Base-by-base conservation (phyloP, 2,329 filamentous ascomycete species). In the Monosporascus ibericus region DNA sequence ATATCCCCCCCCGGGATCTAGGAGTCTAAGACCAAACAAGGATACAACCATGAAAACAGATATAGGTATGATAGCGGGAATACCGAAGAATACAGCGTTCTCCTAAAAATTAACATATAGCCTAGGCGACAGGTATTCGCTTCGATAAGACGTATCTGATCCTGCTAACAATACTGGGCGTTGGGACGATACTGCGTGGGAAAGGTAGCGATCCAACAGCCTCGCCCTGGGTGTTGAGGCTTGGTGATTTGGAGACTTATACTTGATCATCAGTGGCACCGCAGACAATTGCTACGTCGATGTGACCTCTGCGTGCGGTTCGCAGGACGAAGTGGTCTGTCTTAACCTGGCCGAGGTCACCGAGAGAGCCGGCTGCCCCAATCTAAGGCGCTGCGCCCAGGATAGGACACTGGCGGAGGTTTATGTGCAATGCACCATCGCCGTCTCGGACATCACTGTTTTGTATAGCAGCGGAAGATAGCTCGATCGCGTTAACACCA, bases 221-320 rank as follows among this genome's bases (percentile, higher is more conserved):
- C 48, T 8, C 42, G 27, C 14, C 24, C 48, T 27, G 8, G 7
- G 17, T 25, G 2, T 18, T 38, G 30, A 34, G 30, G 30, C 30
- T 34, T 34, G 30, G 30, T 48, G n/a, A 22, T 30, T 11, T 48
- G 15, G 20, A 47, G 27, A 44, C 7, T 27, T 46, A 44, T 18
- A 38, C 44, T 15, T 11, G 49, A 11, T 5, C 8, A 39, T 46
- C 18, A 48, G 38, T 38, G 46, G 27, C 24, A 40, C 49, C n/a
- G 42, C 36, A 20, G 47, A 49, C 25, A 25, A 47, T 22, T 54
- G 46, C 34, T 51, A 54, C 17, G 40, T 47, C 34, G 49, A 54
- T 42, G 40, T 36, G 11, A 22, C 39, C 6, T 54, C 49, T 9
- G 40, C 15, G 2, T 53, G 48, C 27, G 30, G 22, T 20, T 46